Percentiles rank a stretch among this genome's conserved stretches.
Evolutionary conservation across 164 flowering plant species (phyloP).

Genomic region (Vitis riparia): DNA sequence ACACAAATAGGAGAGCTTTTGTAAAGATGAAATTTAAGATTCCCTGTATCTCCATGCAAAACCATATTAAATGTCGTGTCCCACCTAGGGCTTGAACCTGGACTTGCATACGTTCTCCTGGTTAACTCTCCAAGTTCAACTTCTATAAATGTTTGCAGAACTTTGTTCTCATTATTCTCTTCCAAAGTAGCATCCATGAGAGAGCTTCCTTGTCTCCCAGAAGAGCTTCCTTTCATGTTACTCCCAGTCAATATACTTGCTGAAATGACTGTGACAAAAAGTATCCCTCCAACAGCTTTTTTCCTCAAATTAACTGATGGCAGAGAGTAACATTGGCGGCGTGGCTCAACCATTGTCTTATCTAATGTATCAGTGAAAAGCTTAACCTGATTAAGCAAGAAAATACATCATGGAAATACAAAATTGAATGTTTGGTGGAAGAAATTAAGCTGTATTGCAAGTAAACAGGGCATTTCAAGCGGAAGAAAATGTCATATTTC

Average conservation of each 20-base stretch:
- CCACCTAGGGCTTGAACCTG: constrained; percentile 75
- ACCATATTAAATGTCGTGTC: constrained; percentile 81
- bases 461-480: too few species aligned
- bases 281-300: constrained; percentile 70
- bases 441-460: too few species aligned
- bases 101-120: constrained; percentile 58
- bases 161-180: constrained; percentile 35
- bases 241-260: constrained; percentile 50
- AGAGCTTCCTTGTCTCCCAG: constrained; percentile 35
- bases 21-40: constrained; percentile 66
- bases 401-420: not conserved
- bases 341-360: constrained; percentile 96
- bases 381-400: constrained; percentile 59
- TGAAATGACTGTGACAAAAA: constrained; percentile 70
- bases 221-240: constrained; percentile 39
- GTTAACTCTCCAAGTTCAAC: constrained; percentile 82
- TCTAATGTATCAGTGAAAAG: constrained; percentile 68
- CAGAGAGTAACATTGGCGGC: constrained; percentile 73
- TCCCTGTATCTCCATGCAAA: constrained; percentile 69
- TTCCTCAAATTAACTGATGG: constrained; percentile 64
- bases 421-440: too few species aligned
- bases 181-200: constrained; percentile 23
- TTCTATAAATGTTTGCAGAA: constrained; percentile 72
- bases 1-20: constrained; percentile 58
- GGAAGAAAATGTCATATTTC: too few species aligned